Base-by-base conservation (phyloP, 208 protist genomes). In the Trypanosoma melophagium region DNA sequence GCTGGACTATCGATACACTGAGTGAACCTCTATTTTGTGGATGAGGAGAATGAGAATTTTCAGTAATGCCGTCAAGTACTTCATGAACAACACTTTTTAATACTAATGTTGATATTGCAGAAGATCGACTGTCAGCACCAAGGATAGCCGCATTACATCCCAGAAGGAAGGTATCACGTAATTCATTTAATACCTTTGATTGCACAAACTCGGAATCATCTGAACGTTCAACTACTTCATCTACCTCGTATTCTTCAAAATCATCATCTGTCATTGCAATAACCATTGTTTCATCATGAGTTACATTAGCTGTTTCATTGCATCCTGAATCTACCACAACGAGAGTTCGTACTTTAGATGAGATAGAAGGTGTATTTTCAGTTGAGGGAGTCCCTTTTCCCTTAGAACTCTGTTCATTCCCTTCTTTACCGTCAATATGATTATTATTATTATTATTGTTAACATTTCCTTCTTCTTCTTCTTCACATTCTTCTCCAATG, bases 181-280 rank as follows among this genome's bases (percentile, higher is more conserved):
- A 65, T 64, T 89, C 75, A 54, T 77, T 73, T 54, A 93, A 69
- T 41, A 86, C 63, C 7, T 65, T 76, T 0, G 82, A 81, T 31
- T 79, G 73, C 41, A 89, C 66, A 51, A 41, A 40, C 57, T 81
- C 66, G 38, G 41, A 68, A 14, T 47, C 49, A 61, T 55, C 25
- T 38, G 60, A 28, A 51, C 80, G 59, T 78, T 90, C 84, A 47
- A 76, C 47, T 60, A 93, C 84, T 76, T 93, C 84, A 59, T 93
- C 87, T 55, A 93, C 84, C 41, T 88, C 80, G 67, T 91, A 91
- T 69, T 89, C 82, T 71, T 89, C 80, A 59, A 89, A 86, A 63
- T 87, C 84, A 51, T 90, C 83, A 60, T 87, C 63, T 69, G 74
- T 81, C 7, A 77, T 90, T 51, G 79, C 80, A 58, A 90, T 82